Base-by-base conservation (phyloP, 2,329 filamentous ascomycete genomes). In the Penicillium sp. region DNA sequence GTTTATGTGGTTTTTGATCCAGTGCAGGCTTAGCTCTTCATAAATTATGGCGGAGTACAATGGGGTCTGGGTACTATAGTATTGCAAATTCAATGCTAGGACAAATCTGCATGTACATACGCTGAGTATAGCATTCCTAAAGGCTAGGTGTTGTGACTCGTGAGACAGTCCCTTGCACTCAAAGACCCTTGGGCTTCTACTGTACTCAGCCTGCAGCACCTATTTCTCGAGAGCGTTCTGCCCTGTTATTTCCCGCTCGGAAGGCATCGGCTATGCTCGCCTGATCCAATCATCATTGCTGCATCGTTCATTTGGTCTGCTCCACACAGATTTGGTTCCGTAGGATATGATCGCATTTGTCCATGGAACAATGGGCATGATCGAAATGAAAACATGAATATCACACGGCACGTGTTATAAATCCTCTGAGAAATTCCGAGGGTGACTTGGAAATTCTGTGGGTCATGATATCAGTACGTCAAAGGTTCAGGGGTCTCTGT, bases 401-500 rank as follows among this genome's bases (percentile, higher is more conserved):
- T 44, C 41, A 44, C 41, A 26, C 43, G 43, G 43, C 25, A 29
- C 43, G 22, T 45, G 7, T 20, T 15, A 20, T 8, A 14, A 45
- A 29, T 29, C 15, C 25, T 44, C 23, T 26, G 25, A 18, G 25
- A 7, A 27, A 29, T 45, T 45, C 43, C 43, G 29, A 45, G 43
- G 43, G 25, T 45, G 4, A 45, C 26, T 45, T 26, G 46, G 46
- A 48, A 48, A 40, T 37, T 48, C 22, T 26, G 46, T 49, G 46
- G 46, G 46, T 49, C 46, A 47, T 47, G 27, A 47, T 29, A 47
- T 47, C 44, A 47, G 18, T 15, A 14, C 18, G 29, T 29, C 27
- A 49, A 49, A 33, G 22, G 33, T 49, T 49, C 46, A 49, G 46
- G 46, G 46, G 46, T 49, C 46, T 49, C 6, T 12, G 25, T 35